phyloP scores from a whole-genome alignment of 257 asterid genomes.

The Fraxinus excelsior region DNA sequence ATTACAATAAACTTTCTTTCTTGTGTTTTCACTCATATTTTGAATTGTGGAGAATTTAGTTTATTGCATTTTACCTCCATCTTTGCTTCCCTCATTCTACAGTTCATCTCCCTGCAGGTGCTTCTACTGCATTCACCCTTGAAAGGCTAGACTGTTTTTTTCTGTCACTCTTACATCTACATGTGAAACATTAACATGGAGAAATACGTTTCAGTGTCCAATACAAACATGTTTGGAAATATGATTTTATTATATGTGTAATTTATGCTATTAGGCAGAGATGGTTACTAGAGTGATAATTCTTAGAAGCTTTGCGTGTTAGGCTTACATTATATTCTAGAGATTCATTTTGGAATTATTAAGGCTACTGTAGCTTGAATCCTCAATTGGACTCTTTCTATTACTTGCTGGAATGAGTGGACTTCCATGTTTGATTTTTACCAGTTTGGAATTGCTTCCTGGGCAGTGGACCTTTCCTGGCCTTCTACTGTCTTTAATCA shows the following conservation, averaged over 20 bases:
- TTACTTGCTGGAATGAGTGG: background rate
- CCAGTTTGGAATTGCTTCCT: background rate
- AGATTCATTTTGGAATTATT: background rate
- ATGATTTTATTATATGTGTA: background rate
- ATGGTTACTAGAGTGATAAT: conserved; percentile 17
- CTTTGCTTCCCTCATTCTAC: background rate
- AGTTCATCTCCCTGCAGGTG: background rate
- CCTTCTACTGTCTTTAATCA: background rate
- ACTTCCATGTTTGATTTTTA: background rate
- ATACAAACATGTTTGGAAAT: background rate
- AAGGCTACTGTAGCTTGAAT: background rate
- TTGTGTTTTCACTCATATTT: background rate
- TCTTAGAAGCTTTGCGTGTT: conserved; percentile 10
- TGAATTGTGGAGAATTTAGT: background rate
- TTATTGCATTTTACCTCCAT: background rate
- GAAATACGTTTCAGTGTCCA: background rate
- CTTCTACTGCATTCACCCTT: background rate
- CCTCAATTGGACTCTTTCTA: background rate
- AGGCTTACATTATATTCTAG: background rate
- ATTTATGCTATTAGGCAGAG: background rate
- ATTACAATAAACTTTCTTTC: background rate
- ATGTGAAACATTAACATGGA: no score
- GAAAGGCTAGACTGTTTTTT: background rate
- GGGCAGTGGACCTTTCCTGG: background rate
- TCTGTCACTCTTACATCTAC: background rate